Evolutionary conservation across 2,329 filamentous ascomycete species (phyloP).

Genomic region (Pseudocercospora fuligena): DNA sequence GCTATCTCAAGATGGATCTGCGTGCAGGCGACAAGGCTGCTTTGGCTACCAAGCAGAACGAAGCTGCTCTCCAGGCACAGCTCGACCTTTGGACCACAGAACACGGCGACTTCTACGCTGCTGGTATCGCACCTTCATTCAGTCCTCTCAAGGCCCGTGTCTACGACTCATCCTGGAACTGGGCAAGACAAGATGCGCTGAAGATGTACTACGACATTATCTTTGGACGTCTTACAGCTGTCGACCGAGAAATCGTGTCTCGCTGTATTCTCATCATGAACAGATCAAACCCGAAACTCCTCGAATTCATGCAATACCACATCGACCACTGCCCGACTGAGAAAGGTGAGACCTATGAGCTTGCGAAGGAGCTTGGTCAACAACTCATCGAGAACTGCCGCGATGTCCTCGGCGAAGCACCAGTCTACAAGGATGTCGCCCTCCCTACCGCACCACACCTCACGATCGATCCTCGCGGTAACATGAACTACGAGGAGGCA

Average conservation of each 20-base stretch:
- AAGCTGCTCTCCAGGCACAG: conserved; percentile 87
- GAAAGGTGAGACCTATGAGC: conserved; percentile 93
- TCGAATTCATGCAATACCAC: conserved; percentile 99
- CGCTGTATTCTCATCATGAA: conserved; percentile 99
- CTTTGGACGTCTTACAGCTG: conserved; percentile 87
- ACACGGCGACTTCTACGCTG: conserved; percentile 94
- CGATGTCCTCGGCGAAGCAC: conserved; percentile 80
- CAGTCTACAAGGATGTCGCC: conserved; percentile 94
- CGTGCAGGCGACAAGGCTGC: conserved; percentile 95
- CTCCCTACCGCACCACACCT: conserved; percentile 91
- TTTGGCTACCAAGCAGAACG: conserved; percentile 80
- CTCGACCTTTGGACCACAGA: conserved; percentile 93
- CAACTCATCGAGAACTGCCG: conserved; percentile 98
- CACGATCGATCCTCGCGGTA: conserved; percentile 88
- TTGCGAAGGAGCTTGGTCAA: conserved; percentile 92
- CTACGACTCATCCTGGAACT: conserved; percentile 99
- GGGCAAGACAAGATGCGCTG: conserved; percentile 95
- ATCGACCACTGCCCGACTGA: conserved; percentile 98
- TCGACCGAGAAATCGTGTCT: conserved; percentile 97
- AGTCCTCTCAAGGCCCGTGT: conserved; percentile 90
- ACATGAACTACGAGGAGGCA: conserved; percentile 88
- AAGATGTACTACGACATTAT: conserved; percentile 99
- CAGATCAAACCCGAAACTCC: conserved; percentile 89
- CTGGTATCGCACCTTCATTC: conserved; percentile 93
- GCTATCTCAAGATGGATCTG: conserved; percentile 96